Conservation (phyloP, 2,329 filamentous ascomycete species). For the Geosmithia morbida region DNA sequence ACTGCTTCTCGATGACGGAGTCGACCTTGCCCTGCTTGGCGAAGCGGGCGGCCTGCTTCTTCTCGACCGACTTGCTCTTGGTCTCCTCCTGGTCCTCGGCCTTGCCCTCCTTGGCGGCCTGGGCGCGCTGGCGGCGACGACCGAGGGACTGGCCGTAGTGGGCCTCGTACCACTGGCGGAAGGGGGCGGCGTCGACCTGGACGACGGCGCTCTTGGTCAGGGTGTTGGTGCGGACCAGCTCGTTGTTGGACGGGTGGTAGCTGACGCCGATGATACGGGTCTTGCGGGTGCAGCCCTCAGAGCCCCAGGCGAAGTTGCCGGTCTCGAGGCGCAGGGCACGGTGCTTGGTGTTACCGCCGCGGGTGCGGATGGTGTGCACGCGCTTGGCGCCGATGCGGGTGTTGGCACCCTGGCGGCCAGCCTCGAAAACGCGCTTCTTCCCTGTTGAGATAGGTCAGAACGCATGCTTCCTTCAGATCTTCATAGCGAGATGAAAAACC, state of each 20-base stretch:
- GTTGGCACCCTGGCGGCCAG: slow-evolving; percentile 97
- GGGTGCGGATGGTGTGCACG: slow-evolving; percentile 92
- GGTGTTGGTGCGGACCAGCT: slow-evolving; percentile 99
- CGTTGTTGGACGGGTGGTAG: slow-evolving; percentile 99
- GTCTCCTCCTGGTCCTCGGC: slow-evolving; percentile 53
- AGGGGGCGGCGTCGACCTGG: slow-evolving; percentile 96
- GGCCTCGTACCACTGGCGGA: slow-evolving; percentile 99
- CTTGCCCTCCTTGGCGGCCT: slow-evolving; percentile 41
- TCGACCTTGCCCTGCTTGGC: slow-evolving; percentile 86
- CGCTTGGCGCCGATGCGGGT: slow-evolving; percentile 97
- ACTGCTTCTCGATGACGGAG: slow-evolving; percentile 85
- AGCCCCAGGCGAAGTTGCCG: slow-evolving; percentile 99
- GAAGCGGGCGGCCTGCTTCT: slow-evolving; percentile 87
- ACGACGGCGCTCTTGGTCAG: slow-evolving; percentile 97
- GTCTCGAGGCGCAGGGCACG: slow-evolving; percentile 96
- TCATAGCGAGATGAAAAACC: no score
- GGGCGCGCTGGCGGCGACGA: slow-evolving; percentile 81
- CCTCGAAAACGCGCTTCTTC: slow-evolving; percentile 99
- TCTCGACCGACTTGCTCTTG: slow-evolving; percentile 92
- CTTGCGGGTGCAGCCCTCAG: slow-evolving; percentile 96
- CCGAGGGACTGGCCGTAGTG: slow-evolving; percentile 92
- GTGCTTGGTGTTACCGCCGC: slow-evolving; percentile 99
- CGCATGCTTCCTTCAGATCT: slow-evolving; percentile 32
- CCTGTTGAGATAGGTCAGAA: slow-evolving; percentile 63
- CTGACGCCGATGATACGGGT: slow-evolving; percentile 95